phyloP scores from a whole-genome alignment of 2,329 filamentous ascomycete species.

The Grosmannia huntii region DNA sequence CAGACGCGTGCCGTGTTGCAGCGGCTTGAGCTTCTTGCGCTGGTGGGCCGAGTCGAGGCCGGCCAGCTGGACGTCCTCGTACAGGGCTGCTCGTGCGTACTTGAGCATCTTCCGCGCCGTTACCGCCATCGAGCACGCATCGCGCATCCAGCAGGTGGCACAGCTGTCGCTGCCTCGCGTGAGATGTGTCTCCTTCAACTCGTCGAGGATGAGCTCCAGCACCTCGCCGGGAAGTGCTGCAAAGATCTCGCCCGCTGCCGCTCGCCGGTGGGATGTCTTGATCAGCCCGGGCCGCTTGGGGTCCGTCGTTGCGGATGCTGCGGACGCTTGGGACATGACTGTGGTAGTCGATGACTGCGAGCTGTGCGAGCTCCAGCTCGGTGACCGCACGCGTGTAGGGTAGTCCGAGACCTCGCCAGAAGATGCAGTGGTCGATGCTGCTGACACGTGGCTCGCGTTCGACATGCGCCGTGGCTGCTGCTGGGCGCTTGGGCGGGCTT shows the following conservation, averaged over 20 bases:
- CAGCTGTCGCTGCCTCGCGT: constrained; percentile 36
- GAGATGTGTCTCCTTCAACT: constrained; percentile 40
- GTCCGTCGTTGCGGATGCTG: background rate
- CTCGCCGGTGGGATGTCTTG: constrained; percentile 12
- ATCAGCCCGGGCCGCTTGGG: background rate
- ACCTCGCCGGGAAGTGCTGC: constrained; percentile 45
- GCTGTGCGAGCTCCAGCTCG: constrained; percentile 17
- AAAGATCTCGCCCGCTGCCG: constrained; percentile 36
- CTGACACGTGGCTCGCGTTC: constrained; percentile 13
- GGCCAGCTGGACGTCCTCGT: constrained; percentile 45
- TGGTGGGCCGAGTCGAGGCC: constrained; percentile 38
- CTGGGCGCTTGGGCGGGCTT: background rate
- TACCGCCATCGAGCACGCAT: constrained; percentile 38
- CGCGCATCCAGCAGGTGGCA: constrained; percentile 53
- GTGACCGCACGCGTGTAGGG: constrained; percentile 11
- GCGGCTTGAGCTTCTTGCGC: constrained; percentile 42
- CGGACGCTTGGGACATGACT: background rate
- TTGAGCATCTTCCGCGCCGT: constrained; percentile 39
- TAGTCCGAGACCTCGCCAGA: constrained; percentile 16
- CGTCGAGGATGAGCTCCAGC: constrained; percentile 40
- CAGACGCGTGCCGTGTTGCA: constrained; percentile 37
- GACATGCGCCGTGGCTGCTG: constrained; percentile 13
- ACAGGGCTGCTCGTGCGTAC: constrained; percentile 38
- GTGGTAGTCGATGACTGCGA: constrained; percentile 13
- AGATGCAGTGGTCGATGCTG: constrained; percentile 15